Conservation (phyloP, 306 rosid genomes). For the cucumber (Cucumis sativus) region DNA sequence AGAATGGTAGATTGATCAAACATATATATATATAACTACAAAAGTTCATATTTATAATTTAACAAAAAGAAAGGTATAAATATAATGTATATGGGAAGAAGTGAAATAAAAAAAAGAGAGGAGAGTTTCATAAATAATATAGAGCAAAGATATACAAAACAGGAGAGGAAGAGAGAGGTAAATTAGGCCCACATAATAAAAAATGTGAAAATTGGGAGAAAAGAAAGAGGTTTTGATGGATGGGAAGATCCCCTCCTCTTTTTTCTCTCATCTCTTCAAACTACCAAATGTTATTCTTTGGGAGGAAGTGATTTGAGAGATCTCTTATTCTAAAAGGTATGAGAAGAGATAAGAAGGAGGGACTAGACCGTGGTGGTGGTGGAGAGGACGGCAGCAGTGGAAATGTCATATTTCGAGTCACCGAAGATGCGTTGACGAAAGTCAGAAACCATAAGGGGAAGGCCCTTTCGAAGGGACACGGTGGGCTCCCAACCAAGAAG, state of each 20-base stretch:
- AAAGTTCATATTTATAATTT: not conserved
- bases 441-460: conserved; percentile 74
- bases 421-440: conserved; percentile 68
- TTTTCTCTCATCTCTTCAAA: too few relatives aligned
- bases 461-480: conserved; percentile 79
- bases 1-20: too few relatives aligned
- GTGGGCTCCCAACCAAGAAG: conserved; percentile 83
- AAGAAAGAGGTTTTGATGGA: not conserved
- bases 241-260: not conserved
- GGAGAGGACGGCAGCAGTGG: not conserved
- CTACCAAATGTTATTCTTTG: not conserved
- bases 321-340: not conserved
- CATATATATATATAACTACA: too few relatives aligned
- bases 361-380: not conserved
- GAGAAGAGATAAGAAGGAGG: too few relatives aligned
- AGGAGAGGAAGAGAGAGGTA: not conserved
- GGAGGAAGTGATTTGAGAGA: not conserved
- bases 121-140: not conserved
- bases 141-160: not conserved
- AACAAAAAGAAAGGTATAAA: too few relatives aligned
- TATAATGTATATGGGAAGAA: too few relatives aligned
- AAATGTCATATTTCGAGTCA: conserved; percentile 20
- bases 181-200: not conserved
- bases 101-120: too few relatives aligned
- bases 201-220: not conserved